Percentiles rank a stretch among this genome's conserved stretches.
Conservation (phyloP, 345 rosid species). For the Eutrema yunnanense region DNA sequence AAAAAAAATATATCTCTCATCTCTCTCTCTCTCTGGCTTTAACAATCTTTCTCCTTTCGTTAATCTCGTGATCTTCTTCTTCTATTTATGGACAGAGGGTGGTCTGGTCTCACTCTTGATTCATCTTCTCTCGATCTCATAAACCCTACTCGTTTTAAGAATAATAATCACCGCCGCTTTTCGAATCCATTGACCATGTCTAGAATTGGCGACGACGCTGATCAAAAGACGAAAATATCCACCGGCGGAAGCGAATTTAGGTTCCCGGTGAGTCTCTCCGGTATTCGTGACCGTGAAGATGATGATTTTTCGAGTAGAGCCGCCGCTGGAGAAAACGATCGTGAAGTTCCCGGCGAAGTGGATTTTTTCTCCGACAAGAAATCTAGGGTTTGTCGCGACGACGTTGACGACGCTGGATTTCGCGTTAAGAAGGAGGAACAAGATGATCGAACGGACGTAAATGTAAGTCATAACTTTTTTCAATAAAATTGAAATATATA, state of each 20-base stretch:
- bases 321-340: constrained; percentile 22
- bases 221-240: constrained; percentile 18
- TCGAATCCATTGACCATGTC: constrained; percentile 19
- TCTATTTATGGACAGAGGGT: constrained; percentile 78
- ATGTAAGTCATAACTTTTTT: constrained; percentile 40
- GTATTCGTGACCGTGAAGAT: constrained; percentile 30
- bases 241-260: constrained; percentile 25
- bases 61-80: constrained; percentile 11
- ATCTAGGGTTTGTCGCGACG: constrained; percentile 14
- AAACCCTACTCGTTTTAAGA: constrained; percentile 16
- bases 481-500: not conserved
- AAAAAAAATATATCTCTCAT: not conserved
- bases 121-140: constrained; percentile 43
- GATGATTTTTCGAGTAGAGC: constrained; percentile 14
- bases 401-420: constrained; percentile 10
- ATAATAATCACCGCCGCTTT: constrained; percentile 8
- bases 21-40: not conserved
- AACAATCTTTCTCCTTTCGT: not conserved
- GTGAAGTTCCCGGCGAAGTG: constrained; percentile 47
- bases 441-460: constrained; percentile 36
- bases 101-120: constrained; percentile 75
- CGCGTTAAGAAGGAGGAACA: constrained; percentile 50
- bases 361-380: constrained; percentile 72
- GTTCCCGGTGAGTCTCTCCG: constrained; percentile 41
- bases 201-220: constrained; percentile 3